Evolutionary conservation across 768 basidiomycete genomes (phyloP).

Genomic region (Boletus coccyginus): DNA sequence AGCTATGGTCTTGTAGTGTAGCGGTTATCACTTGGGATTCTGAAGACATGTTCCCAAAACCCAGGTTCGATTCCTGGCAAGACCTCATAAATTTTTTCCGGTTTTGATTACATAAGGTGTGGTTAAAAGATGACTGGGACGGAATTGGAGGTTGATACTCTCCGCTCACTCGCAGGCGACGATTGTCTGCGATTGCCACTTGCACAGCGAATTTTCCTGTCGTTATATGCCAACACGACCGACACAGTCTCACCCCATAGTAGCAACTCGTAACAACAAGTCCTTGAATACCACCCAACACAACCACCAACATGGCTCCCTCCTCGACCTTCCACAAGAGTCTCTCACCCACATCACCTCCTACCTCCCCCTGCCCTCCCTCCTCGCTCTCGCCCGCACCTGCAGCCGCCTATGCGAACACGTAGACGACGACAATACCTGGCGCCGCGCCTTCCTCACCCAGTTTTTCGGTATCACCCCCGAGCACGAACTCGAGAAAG

Average conservation of each 20-base stretch:
- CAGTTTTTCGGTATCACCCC: conserved; percentile 67
- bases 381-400: conserved; percentile 56
- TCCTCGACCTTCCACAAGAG: conserved; percentile 60
- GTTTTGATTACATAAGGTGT: conserved; percentile 4
- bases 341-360: conserved; percentile 76
- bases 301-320: conserved; percentile 50
- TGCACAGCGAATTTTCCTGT: conserved; percentile 10
- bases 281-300: conserved; percentile 17
- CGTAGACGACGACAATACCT: conserved; percentile 76
- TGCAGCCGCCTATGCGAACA: conserved; percentile 55
- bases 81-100: conserved; percentile 9
- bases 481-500: conserved; percentile 52
- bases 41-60: conserved; percentile 23
- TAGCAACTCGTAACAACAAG: conserved; percentile 29
- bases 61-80: conserved; percentile 29
- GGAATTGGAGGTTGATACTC: background rate
- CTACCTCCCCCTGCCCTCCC: conserved; percentile 61
- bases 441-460: conserved; percentile 70
- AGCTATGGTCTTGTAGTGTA: conserved; percentile 23
- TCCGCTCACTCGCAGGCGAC: conserved; percentile 18
- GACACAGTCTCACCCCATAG: conserved; percentile 39
- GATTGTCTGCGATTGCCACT: conserved; percentile 23
- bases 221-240: conserved; percentile 71
- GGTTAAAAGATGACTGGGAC: background rate
- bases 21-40: conserved; percentile 32